Conservation (phyloP, 2,329 filamentous ascomycete genomes). For the Aspergillus caelatus region DNA sequence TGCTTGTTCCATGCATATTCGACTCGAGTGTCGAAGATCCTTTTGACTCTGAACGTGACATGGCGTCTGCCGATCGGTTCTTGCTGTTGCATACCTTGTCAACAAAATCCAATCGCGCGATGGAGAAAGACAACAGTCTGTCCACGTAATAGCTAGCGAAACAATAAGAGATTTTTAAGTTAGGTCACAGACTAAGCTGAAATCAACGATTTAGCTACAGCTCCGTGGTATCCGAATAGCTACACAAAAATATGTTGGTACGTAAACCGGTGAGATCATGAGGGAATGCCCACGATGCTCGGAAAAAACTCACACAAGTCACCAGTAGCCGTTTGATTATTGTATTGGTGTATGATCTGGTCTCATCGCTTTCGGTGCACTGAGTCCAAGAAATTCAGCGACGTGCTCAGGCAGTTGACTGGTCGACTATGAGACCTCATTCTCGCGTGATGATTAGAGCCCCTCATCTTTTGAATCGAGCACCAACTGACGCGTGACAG, state of each 20-base stretch:
- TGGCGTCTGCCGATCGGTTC: constrained; percentile 7
- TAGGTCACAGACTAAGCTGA: neutral
- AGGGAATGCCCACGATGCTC: constrained; percentile 15
- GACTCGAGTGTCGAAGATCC: constrained; percentile 3
- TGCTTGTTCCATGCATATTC: constrained; percentile 17
- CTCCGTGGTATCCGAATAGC: neutral
- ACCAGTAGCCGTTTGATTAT: neutral
- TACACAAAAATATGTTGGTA: neutral
- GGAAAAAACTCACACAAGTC: constrained; percentile 14
- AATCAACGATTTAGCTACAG: neutral
- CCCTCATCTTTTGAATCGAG: constrained; percentile 11
- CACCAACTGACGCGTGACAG: constrained; percentile 35
- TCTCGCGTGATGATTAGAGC: constrained; percentile 12
- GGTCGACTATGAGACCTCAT: constrained; percentile 15
- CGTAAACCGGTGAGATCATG: neutral
- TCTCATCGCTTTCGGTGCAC: neutral
- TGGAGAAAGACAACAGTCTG: neutral
- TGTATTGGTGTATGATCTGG: neutral
- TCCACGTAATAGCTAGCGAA: neutral
- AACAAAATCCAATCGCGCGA: neutral
- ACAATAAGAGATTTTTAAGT: neutral
- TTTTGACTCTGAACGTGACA: constrained; percentile 16
- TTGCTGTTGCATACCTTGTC: constrained; percentile 4
- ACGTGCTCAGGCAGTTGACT: constrained; percentile 14
- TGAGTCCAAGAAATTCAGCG: neutral